Evolutionary conservation across 192 early-diverging fungal species (phyloP).

Genomic region (Backusella tuberculispora): DNA sequence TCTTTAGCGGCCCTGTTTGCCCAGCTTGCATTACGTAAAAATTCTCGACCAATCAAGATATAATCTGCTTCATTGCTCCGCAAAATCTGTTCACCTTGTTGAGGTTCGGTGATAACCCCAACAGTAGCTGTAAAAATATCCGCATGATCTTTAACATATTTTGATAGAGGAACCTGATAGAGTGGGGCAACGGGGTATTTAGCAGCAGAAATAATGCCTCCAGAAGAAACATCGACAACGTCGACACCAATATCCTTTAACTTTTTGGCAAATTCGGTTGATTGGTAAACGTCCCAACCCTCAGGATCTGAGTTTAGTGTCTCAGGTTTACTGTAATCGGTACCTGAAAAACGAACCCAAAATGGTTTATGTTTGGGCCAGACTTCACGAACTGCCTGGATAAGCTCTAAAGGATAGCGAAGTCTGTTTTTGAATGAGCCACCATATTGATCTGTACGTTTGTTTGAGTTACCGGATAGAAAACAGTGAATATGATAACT

Average conservation of each 20-base stretch:
- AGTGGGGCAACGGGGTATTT: conserved; percentile 31
- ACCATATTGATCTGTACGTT: conserved; percentile 91
- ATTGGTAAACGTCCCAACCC: conserved; percentile 79
- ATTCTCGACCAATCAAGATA: conserved; percentile 70
- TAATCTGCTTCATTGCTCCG: conserved; percentile 68
- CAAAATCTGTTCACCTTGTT: conserved; percentile 74
- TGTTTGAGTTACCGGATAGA: conserved; percentile 78
- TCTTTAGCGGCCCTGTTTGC: conserved; percentile 66
- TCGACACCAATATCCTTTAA: conserved; percentile 77
- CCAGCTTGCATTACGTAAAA: conserved; percentile 75
- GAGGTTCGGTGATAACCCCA: conserved; percentile 66
- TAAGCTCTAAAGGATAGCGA: conserved; percentile 74
- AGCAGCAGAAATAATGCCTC: conserved; percentile 56
- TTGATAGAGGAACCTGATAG: conserved; percentile 79
- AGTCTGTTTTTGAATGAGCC: conserved; percentile 89
- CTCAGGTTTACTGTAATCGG: conserved; percentile 67
- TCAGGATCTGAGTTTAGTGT: conserved; percentile 45
- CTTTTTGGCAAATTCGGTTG: conserved; percentile 59
- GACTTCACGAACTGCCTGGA: conserved; percentile 59
- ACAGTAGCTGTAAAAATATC: conserved; percentile 68
- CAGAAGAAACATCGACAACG: conserved; percentile 82
- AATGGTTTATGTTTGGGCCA: conserved; percentile 86
- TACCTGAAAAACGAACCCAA: conserved; percentile 81
- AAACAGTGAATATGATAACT: conserved; percentile 85
- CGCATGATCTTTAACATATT: conserved; percentile 59